A percentile compares a stretch with the other conserved stretches of the same genome.
These are phyloP conservation scores for Geranomyces michiganensis DNA, from an alignment of 192 early-diverging fungal genomes.

Conservation along the genomic window DNA sequence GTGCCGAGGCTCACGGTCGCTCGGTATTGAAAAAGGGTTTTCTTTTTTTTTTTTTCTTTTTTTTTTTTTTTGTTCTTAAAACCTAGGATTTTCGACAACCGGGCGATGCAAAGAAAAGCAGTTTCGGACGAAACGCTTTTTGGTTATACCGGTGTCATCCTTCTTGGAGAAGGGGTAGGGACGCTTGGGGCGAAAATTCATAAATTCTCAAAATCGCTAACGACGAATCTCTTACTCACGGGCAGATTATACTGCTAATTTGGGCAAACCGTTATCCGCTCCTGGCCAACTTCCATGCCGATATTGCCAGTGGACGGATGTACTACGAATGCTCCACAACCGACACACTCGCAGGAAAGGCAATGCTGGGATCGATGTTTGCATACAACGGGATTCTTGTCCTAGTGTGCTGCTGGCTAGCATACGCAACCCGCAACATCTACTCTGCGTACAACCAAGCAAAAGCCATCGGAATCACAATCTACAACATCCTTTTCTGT, in stretches of 20 bases:
- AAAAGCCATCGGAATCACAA: constrained; percentile 35
- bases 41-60: no score
- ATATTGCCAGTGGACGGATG: neutral
- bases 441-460: constrained; percentile 38
- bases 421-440: constrained; percentile 36
- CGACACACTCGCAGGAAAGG: neutral
- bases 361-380: neutral
- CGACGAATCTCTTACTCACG: neutral
- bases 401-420: constrained; percentile 22
- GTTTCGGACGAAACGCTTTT: neutral
- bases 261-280: constrained; percentile 22
- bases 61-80: no score
- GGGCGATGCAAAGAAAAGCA: constrained; percentile 2
- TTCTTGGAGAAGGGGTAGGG: neutral
- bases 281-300: neutral
- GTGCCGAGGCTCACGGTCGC: neutral
- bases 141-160: neutral
- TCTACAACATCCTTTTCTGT: constrained; percentile 38
- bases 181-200: no score
- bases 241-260: constrained; percentile 3
- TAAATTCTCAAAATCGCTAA: neutral
- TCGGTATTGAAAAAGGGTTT: neutral
- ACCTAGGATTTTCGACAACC: constrained; percentile 35
- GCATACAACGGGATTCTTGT: constrained; percentile 29
- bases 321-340: constrained; percentile 10